Base-by-base conservation (phyloP, 495 filamentous ascomycete species). In the Thermothielavioides terrestris region DNA sequence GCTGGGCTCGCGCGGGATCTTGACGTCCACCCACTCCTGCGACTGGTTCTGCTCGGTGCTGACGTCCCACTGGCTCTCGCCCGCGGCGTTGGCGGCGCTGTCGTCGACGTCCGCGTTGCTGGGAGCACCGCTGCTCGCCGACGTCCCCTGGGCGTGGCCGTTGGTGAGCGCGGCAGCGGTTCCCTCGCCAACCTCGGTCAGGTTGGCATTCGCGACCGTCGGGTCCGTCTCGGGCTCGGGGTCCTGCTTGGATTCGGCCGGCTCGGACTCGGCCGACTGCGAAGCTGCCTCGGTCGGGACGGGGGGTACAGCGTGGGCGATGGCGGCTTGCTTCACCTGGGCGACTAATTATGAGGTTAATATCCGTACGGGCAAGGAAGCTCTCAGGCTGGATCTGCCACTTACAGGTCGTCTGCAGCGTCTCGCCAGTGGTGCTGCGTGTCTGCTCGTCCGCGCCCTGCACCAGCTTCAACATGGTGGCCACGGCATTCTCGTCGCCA, bases 401-500 rank as follows among this genome's bases (percentile, higher is more conserved):
- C 87, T 74, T 68, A 94, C 89, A 96, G n/a, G 84, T 87, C 42
- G 85, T 74, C 30, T 83, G 74, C 27, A 91, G 73, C 14, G 63
- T 52, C 3, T 80, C 77, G 14, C 83, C 80, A 38, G 79, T 77
- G 25, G 85, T 81, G 42, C 78, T 82, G 40, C 66, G 59, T 1
- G 88, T 78, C 55, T 74, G 77, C 49, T 97, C 89, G 28, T 86
- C 80, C 21, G 77, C 78, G 22, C 90, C 92, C 38, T 88, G 74
- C 47, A 94, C 85, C 32, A 99, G 71, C 68, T 88, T 94, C 55
- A 88, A 63, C 73, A 94, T 91, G 11, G 86, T 79, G 30, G 77
- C 72, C 14, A 99, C 87, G 15, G 89, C 90, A 56, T 77, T 76
- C 41, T 84, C 77, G 55, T 89, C 85, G 26, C 94, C 94, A 18